A percentile compares a stretch with the other conserved stretches of the same genome.
Conservation (phyloP, 495 filamentous ascomycete genomes). For the Echria macrotheca region DNA sequence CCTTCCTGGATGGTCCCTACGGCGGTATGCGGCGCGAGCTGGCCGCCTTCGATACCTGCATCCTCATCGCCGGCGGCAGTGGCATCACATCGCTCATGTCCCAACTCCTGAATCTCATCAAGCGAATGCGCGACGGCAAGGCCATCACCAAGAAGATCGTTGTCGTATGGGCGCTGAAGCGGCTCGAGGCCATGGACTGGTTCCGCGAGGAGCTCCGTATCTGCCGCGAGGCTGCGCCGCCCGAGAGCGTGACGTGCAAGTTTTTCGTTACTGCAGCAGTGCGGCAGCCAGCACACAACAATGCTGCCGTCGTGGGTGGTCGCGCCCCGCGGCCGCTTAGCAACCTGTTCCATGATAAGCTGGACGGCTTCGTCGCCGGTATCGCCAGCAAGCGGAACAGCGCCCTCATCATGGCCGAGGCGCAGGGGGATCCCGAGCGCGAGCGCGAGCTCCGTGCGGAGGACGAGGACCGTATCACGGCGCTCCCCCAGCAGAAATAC, state of each 20-base stretch:
- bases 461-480: constrained; percentile 77
- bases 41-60: constrained; percentile 87
- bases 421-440: constrained; percentile 67
- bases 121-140: constrained; percentile 88
- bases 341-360: constrained; percentile 70
- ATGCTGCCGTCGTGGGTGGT: constrained; percentile 30
- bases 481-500: constrained; percentile 62
- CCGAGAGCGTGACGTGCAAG: constrained; percentile 81
- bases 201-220: constrained; percentile 93
- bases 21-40: constrained; percentile 89
- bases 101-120: constrained; percentile 85
- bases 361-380: constrained; percentile 73
- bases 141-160: constrained; percentile 86
- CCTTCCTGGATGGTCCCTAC: constrained; percentile 90
- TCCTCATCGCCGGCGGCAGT: constrained; percentile 88
- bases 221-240: constrained; percentile 76
- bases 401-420: constrained; percentile 72
- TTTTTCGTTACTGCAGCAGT: constrained; percentile 83
- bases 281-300: constrained; percentile 36
- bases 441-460: constrained; percentile 78
- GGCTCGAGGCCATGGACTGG: constrained; percentile 92
- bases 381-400: constrained; percentile 79
- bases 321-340: constrained; percentile 57
- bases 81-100: constrained; percentile 91
- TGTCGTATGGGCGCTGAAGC: constrained; percentile 86